Evolutionary conservation across 2,329 filamentous ascomycete species (phyloP).

Genomic region (Fusarium irregulare): DNA sequence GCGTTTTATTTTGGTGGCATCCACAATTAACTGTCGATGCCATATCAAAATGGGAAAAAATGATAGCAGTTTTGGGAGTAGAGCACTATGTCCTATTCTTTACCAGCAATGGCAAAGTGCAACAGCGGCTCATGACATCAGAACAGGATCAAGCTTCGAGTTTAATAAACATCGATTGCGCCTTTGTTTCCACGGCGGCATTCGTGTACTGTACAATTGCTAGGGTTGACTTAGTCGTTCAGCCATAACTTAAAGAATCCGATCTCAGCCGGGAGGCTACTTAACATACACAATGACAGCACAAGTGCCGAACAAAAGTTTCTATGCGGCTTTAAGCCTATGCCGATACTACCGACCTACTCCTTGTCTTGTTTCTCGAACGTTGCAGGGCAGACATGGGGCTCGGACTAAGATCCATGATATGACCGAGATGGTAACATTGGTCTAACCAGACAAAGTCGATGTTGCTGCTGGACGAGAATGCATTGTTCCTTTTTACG

Average conservation of each 20-base stretch:
- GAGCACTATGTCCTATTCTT: not conserved
- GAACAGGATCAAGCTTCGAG: not conserved
- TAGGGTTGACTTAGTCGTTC: not conserved
- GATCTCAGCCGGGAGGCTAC: not conserved
- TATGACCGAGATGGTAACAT: conserved; percentile 8
- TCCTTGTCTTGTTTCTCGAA: conserved; percentile 24
- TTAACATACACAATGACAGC: conserved; percentile 11
- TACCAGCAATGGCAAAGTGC: not conserved
- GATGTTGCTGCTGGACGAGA: not conserved
- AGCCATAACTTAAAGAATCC: not conserved
- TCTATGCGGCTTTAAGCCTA: conserved; percentile 28
- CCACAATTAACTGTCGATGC: not conserved
- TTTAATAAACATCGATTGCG: not conserved
- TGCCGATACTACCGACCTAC: conserved; percentile 30
- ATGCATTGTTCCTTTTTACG: not conserved
- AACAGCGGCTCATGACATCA: not conserved
- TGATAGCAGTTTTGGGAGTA: not conserved
- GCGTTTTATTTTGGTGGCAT: conserved; percentile 4
- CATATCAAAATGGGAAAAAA: not conserved
- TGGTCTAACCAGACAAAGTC: conserved; percentile 5
- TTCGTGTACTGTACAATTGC: not conserved
- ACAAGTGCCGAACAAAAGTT: conserved; percentile 34
- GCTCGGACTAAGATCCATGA: conserved; percentile 16
- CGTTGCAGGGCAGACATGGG: conserved; percentile 20
- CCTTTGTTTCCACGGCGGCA: not conserved